Conservation (phyloP, 129 eudicot species). For the sunflower (Helianthus annuus) region DNA sequence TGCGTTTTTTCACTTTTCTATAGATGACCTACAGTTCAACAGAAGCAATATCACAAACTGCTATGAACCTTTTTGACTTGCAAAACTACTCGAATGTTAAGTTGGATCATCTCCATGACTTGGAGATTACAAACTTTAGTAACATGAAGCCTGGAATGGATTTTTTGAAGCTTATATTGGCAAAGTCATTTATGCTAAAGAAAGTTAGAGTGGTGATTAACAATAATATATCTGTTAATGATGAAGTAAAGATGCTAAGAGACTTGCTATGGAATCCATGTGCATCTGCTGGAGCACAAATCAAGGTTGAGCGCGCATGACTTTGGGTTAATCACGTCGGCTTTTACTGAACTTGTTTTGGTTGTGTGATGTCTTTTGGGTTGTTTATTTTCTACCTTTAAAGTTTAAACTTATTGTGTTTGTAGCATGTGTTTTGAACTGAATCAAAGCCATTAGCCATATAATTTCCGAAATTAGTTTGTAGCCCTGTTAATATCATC, state of each 20-base stretch:
- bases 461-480: too few species aligned
- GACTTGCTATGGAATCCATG: neutral
- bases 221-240: neutral
- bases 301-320: neutral
- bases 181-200: neutral
- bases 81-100: constrained; percentile 14
- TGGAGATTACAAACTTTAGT: constrained; percentile 15
- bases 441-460: too few species aligned
- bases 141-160: neutral
- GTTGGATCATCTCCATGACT: constrained; percentile 19
- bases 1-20: neutral
- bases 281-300: neutral
- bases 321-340: neutral
- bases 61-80: constrained; percentile 16
- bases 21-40: constrained; percentile 17
- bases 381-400: neutral
- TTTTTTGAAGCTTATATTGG: neutral
- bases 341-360: neutral
- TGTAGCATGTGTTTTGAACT: neutral
- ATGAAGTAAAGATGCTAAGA: neutral
- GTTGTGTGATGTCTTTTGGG: neutral
- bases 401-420: neutral
- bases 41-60: constrained; percentile 17
- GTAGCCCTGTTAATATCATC: too few species aligned
- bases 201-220: neutral